Conservation (phyloP, 106 monocot species). For the Dioscorea alata region DNA sequence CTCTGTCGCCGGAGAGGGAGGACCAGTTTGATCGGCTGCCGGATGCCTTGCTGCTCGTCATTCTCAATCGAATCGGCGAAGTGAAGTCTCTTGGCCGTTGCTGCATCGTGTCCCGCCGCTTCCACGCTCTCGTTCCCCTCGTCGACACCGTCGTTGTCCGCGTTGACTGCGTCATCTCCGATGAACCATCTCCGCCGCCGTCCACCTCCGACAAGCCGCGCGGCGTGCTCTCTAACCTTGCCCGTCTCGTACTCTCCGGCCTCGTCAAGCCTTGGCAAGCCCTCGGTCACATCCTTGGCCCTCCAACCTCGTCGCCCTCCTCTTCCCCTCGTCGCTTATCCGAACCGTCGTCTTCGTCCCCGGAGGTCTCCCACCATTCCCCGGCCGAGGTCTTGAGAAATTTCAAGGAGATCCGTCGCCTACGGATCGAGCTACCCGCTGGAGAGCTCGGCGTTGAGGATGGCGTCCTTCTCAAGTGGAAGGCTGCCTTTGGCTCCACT, state of each 20-base stretch:
- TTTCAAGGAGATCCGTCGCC: slow-evolving; percentile 57
- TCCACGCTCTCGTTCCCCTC: slow-evolving; percentile 51
- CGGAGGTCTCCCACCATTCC: slow-evolving; percentile 64
- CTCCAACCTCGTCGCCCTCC: neutral
- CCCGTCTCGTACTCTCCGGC: slow-evolving; percentile 40
- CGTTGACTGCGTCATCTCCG: slow-evolving; percentile 80
- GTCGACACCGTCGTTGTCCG: slow-evolving; percentile 64
- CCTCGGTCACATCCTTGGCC: slow-evolving; percentile 40
- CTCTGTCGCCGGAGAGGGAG: neutral
- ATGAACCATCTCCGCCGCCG: slow-evolving; percentile 16
- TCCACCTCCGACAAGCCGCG: slow-evolving; percentile 22
- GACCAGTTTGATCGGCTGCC: slow-evolving; percentile 85
- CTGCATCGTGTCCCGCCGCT: slow-evolving; percentile 64
- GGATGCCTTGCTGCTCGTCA: slow-evolving; percentile 54
- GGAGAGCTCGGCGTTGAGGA: slow-evolving; percentile 67
- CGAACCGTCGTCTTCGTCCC: neutral
- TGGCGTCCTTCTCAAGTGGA: slow-evolving; percentile 72
- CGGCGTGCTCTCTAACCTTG: slow-evolving; percentile 43
- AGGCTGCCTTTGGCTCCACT: slow-evolving; percentile 71
- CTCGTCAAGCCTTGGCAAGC: slow-evolving; percentile 44
- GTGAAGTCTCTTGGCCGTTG: slow-evolving; percentile 85
- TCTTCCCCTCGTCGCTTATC: neutral
- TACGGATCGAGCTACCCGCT: slow-evolving; percentile 57
- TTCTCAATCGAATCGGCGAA: slow-evolving; percentile 70
- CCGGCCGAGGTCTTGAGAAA: slow-evolving; percentile 60